Conservation (phyloP, 2,329 filamentous ascomycete genomes). For the Penicillium aurantiogriseum region DNA sequence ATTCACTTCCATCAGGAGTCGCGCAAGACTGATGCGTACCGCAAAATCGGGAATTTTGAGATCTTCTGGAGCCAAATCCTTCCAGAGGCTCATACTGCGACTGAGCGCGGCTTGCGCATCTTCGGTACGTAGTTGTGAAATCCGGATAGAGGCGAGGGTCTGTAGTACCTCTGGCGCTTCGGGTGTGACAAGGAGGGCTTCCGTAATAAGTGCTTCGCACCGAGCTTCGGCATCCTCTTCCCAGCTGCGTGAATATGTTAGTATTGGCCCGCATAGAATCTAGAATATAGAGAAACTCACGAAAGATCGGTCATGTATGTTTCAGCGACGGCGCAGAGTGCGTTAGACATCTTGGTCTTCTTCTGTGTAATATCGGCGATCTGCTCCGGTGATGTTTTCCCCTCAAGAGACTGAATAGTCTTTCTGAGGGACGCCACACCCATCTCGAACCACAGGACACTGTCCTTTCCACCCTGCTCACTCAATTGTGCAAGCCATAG, state of each 20-base stretch:
- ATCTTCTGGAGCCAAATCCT: conserved; percentile 69
- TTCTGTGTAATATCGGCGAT: conserved; percentile 61
- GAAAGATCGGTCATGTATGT: conserved; percentile 99
- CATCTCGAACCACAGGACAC: conserved; percentile 61
- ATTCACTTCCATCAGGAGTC: conserved; percentile 85
- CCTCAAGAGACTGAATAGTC: conserved; percentile 66
- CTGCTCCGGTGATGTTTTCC: conserved; percentile 41
- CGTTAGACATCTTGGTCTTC: conserved; percentile 78
- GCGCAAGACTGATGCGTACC: conserved; percentile 75
- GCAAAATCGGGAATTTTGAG: conserved; percentile 79
- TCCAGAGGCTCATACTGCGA: conserved; percentile 81
- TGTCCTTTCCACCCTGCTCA: conserved; percentile 60
- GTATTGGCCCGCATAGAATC: not conserved
- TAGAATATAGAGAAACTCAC: conserved; percentile 45
- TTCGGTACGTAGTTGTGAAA: conserved; percentile 76
- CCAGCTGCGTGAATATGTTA: conserved; percentile 49
- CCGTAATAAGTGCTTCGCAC: conserved; percentile 85
- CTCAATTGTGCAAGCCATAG: conserved; percentile 89
- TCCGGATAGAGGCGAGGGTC: conserved; percentile 87
- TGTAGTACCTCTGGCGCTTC: conserved; percentile 86
- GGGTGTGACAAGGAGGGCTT: conserved; percentile 82
- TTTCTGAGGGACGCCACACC: conserved; percentile 68
- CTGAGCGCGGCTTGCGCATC: conserved; percentile 78
- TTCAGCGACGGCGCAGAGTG: conserved; percentile 91
- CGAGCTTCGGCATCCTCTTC: conserved; percentile 84